phyloP scores from a whole-genome alignment of 2,329 filamentous ascomycete species.

The Aspergillus sp. region DNA sequence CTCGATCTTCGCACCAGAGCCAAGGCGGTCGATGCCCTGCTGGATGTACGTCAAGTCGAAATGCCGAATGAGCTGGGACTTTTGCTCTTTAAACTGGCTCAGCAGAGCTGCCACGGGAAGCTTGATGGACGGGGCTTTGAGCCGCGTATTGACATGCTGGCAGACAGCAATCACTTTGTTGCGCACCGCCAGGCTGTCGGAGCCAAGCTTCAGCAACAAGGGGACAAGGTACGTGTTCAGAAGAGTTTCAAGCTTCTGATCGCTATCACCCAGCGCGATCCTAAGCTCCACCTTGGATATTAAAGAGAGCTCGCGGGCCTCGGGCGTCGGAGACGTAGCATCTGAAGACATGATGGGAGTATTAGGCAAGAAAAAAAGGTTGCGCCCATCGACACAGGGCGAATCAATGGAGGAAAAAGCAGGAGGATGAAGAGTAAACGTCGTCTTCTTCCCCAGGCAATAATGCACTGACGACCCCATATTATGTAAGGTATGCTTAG shows the following conservation, averaged over 20 bases:
- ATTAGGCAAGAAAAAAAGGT: constrained; percentile 1
- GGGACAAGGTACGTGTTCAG: constrained; percentile 72
- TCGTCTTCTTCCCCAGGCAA: constrained; percentile 6
- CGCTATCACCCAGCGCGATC: constrained; percentile 73
- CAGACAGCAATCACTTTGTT: constrained; percentile 66
- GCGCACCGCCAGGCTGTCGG: constrained; percentile 68
- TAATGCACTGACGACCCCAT: constrained; percentile 1
- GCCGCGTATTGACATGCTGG: constrained; percentile 60
- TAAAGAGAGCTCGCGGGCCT: constrained; percentile 65
- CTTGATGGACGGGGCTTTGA: constrained; percentile 55
- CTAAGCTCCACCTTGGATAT: constrained; percentile 78
- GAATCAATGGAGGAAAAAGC: not conserved
- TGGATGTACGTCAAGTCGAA: constrained; percentile 85
- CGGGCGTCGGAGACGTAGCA: constrained; percentile 22
- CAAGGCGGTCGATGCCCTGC: constrained; percentile 61
- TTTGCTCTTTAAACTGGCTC: constrained; percentile 77
- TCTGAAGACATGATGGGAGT: constrained; percentile 23
- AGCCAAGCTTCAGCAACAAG: constrained; percentile 75
- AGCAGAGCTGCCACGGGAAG: constrained; percentile 77
- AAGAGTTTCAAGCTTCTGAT: constrained; percentile 69
- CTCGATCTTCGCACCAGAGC: constrained; percentile 54
- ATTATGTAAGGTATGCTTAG: not conserved
- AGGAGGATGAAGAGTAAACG: not conserved
- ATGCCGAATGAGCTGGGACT: constrained; percentile 67
- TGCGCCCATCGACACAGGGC: constrained; percentile 4